These are phyloP conservation scores for Nemania abortiva DNA, from an alignment of 2,329 filamentous ascomycete species.

Conservation along the genomic window DNA sequence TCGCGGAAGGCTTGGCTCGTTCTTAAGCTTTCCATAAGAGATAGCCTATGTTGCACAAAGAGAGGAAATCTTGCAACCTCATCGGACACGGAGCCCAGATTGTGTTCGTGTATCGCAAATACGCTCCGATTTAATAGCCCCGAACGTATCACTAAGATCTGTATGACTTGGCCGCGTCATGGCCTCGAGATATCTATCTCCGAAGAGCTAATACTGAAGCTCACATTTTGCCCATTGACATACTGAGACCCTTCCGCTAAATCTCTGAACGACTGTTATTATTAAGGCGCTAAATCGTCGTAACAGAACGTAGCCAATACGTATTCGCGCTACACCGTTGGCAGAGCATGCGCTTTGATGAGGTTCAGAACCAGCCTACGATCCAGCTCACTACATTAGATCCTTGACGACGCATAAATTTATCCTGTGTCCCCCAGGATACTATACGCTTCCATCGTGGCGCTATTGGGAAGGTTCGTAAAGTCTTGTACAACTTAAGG, in stretches of 20 bases:
- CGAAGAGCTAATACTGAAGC: background rate
- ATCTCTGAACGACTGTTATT: too few species aligned
- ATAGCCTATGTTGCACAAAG: background rate
- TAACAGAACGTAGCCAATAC: too few species aligned
- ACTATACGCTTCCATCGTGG: conserved; percentile 16
- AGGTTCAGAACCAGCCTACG: background rate
- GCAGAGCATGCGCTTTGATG: too few species aligned
- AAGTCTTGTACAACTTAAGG: conserved; percentile 11
- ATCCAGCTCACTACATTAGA: background rate
- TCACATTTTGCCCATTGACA: too few species aligned
- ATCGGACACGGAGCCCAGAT: background rate
- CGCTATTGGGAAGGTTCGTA: conserved; percentile 30
- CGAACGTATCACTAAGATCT: conserved; percentile 12
- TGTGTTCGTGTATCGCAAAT: conserved; percentile 2
- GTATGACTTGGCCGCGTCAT: conserved; percentile 18
- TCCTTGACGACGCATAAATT: background rate
- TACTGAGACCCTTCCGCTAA: too few species aligned
- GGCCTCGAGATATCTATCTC: background rate
- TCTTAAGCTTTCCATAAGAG: background rate
- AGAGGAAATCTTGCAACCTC: background rate
- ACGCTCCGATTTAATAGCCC: conserved; percentile 2
- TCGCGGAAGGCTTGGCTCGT: background rate
- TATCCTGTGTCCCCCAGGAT: conserved; percentile 20
- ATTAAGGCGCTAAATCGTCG: too few species aligned
- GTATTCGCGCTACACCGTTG: too few species aligned